Base-by-base conservation (phyloP, 73 alveolate genomes). In the Paramecium tetraurelia region DNA sequence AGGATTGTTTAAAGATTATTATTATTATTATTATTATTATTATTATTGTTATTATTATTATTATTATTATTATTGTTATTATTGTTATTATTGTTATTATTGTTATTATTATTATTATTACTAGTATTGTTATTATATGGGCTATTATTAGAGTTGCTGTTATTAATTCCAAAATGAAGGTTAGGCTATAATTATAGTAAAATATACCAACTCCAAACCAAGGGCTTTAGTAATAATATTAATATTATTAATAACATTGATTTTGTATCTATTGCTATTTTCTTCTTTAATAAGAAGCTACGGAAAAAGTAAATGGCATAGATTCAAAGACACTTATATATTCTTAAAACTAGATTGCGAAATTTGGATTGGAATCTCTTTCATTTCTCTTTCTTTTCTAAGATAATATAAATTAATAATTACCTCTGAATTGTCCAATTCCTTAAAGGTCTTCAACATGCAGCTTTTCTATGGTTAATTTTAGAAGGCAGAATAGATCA, bases 301-400 rank as follows among this genome's bases (percentile, higher is more conserved):
- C 90, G 20, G 90, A 80, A 35, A 80, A 80, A 11, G 70, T 22
- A 76, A 80, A 80, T 41, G 90, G 90, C 90, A 80, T 80, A 2
- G 21, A 80, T 48, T 80, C 90, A 80, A 80, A 80, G 18, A 80
- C 90, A 43, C 53, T 20, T 20, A 80, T 80, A 48, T 80, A 80
- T 44, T 80, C 90, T 44, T 41, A 44, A 36, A 80, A 80, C 18
- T 41, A 22, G 29, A 31, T 8, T 0, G 48, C 77, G 7, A 80
- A 80, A 40, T 20, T 44, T 12, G 70, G 72, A 80, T 80, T 80
- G 29, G 46, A 40, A 44, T 80, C 90, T 48, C 90, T 80, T 31
- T 80, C 90, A 31, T 80, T 80, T 80, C 90, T 80, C 16, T 80
- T 80, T 80, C 57, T 44, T 48, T 80, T 31, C 90, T 72, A 72